These are phyloP conservation scores for Stemphylium beticola DNA, from an alignment of 2,329 filamentous ascomycete genomes.

Conservation along the genomic window DNA sequence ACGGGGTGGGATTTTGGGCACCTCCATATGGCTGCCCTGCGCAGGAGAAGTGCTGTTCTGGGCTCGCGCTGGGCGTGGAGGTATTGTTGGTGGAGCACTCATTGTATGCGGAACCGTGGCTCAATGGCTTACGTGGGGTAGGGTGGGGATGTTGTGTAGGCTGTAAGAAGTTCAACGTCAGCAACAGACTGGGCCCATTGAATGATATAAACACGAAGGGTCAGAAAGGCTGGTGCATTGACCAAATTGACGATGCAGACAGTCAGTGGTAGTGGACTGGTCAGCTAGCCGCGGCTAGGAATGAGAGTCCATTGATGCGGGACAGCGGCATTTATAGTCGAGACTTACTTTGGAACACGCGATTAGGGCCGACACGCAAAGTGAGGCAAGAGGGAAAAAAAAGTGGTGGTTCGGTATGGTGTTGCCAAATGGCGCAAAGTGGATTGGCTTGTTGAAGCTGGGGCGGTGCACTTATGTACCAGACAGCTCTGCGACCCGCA, in stretches of 20 bases:
- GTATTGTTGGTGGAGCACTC: conserved; percentile 61
- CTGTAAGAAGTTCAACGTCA: conserved; percentile 28
- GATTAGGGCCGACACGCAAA: conserved; percentile 13
- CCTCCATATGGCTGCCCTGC: conserved; percentile 55
- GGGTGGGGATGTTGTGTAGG: conserved; percentile 18
- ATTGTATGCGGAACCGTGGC: conserved; percentile 43
- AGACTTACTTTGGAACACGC: conserved; percentile 22
- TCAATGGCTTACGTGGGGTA: conserved; percentile 15
- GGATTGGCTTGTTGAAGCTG: conserved; percentile 18
- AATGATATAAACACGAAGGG: conserved; percentile 25
- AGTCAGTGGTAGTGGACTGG: conserved; percentile 19
- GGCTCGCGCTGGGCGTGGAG: conserved; percentile 66
- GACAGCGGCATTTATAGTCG: conserved; percentile 17
- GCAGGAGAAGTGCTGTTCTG: conserved; percentile 52
- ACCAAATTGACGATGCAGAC: conserved; percentile 13
- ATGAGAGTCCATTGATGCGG: conserved; percentile 25
- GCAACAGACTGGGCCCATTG: conserved; percentile 24
- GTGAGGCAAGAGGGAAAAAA: conserved; percentile 6
- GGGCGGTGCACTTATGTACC: conserved; percentile 38
- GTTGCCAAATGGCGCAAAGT: conserved; percentile 28
- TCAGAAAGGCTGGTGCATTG: conserved; percentile 32
- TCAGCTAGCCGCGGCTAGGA: conserved; percentile 25
- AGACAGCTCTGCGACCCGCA: conserved; percentile 35
- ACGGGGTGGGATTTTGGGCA: conserved; percentile 80
- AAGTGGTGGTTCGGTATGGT: conserved; percentile 1